Conservation (phyloP, 1,139 yeast species). For the Spencermartinsiella ligniputridi region DNA sequence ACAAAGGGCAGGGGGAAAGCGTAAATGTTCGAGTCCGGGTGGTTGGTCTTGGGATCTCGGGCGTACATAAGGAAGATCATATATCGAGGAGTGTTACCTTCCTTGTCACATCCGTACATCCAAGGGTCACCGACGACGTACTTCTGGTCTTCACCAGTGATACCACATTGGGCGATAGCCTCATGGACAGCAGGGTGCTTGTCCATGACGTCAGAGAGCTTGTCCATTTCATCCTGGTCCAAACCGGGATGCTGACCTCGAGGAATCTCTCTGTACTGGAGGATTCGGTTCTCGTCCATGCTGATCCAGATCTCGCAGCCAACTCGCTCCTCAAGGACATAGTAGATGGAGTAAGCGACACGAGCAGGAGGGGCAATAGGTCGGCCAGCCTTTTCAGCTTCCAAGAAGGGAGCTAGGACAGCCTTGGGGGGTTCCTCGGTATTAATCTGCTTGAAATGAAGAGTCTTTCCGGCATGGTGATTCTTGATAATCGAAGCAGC, state of each 20-base stretch:
- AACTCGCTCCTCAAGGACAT: slow-evolving; percentile 50
- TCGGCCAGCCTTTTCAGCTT: slow-evolving; percentile 60
- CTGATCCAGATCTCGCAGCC: slow-evolving; percentile 74
- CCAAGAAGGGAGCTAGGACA: slow-evolving; percentile 63
- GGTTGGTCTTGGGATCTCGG: slow-evolving; percentile 54
- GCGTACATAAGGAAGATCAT: slow-evolving; percentile 72
- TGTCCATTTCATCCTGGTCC: slow-evolving; percentile 62
- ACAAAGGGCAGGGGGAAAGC: slow-evolving; percentile 79
- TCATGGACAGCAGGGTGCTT: slow-evolving; percentile 63
- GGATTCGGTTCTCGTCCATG: slow-evolving; percentile 52
- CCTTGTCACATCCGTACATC: slow-evolving; percentile 85
- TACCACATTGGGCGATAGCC: slow-evolving; percentile 51
- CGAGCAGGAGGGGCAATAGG: slow-evolving; percentile 52
- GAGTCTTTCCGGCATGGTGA: slow-evolving; percentile 43
- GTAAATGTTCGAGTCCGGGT: slow-evolving; percentile 78
- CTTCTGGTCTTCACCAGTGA: slow-evolving; percentile 44
- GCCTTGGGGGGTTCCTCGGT: slow-evolving; percentile 79
- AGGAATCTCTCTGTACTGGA: slow-evolving; percentile 54
- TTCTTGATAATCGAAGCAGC: slow-evolving; percentile 50
- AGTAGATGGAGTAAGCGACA: slow-evolving; percentile 64
- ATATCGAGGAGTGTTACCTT: slow-evolving; percentile 69
- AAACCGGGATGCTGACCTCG: slow-evolving; percentile 70
- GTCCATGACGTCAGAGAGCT: slow-evolving; percentile 64
- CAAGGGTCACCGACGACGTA: slow-evolving; percentile 80
- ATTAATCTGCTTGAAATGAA: slow-evolving; percentile 72